Base-by-base conservation (phyloP, 345 rosid genomes). In the Eucalyptus tenuipes region DNA sequence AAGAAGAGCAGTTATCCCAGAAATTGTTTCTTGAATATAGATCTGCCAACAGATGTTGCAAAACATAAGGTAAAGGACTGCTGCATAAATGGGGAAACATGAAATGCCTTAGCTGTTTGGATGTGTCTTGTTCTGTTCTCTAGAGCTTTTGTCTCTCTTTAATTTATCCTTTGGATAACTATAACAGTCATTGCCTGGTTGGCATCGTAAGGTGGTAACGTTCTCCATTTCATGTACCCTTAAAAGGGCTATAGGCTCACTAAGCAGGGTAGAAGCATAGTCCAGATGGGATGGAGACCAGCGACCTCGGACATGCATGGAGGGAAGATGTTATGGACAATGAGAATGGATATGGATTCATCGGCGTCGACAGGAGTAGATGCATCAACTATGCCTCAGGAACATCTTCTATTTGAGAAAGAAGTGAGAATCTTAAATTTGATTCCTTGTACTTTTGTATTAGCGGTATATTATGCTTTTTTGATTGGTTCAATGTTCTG, bases 171-270 rank as follows among this genome's bases (percentile, higher is more conserved):
- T 40, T 4, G 14, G 8, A 37, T 20, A 37, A 75, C 8, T 37
- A 75, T 37, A 75, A 37, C 7, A 75, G 82, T 40, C 45, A 75
- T 86, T 66, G 64, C 57, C 75, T 84, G 25, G 53, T 86, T 57
- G 71, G n/a, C 53, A 57, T 29, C 16, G 49, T 4, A 87, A 37
- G 18, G 52, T 16, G 53, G 53, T 37, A 27, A 37, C 12, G 2
- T 87, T 42, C 57, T 42, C 45, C 25, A 87, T 61, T 29, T 75
- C 12, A 24, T 87, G 33, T 85, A 25, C 57, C 37, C 25, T 33
- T 25, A 37, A 87, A 25, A 97, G 99, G 99, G 99, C 59, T 96
- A 97, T 92, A 95, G 94, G 92, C 90, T 97, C 89, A 94, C 99
- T 24, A 95, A 87, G 91, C 99, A 98, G 91, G 97, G 99, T 8